Evolutionary conservation across 352 stramenopile genomes (phyloP), one percentile per base, ranked within the genome.

Genomic region (Phytophthora brassicae): DNA sequence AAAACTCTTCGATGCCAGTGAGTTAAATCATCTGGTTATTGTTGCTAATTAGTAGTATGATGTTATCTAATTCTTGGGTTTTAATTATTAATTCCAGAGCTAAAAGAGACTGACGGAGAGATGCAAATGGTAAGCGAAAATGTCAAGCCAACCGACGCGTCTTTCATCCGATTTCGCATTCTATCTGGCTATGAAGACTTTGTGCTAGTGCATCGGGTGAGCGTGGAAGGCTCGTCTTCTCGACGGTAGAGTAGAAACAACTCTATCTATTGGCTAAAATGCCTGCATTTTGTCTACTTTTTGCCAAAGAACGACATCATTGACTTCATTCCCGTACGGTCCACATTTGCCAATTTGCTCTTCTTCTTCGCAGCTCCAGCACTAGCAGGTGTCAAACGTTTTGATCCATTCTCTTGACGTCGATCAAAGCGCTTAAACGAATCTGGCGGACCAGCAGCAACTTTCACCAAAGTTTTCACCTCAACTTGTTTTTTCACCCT

Each of bases 91-190:
- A 22, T 26, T 17, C 12, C 50, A 94, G 86, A 92, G 36, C 67
- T 94, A 26, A 82, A 70, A 11, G 84, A 94, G 56, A 89, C 81
- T 36, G 84, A 94, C 42, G 82, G 84, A n/a, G 89, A 92, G 48
- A 61, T 94, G 52, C 86, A 94, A 48, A 73, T 92, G 16, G 84
- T 88, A 57, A 92, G 66, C 54, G 82, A 94, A 55, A 86, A 61
- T 17, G 78, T 94, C 20, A 84, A 84, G 44, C 71, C 82, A 2
- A 84, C 78, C 0, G 82, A 92, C 52, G 82, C 82, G 36, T 88
- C 84, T 39, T 94, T 92, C 57, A 76, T 94, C 57, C 90, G 89
- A 59, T 87, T 94, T 52, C 89, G 87, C 56, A 88, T 94, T 56
- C 68, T 92, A 33, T 90, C 86, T 0, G 84, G 86, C n/a, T 94